Evolutionary conservation across 2,329 filamentous ascomycete genomes (phyloP).

Genomic region (Calycina herbarum): DNA sequence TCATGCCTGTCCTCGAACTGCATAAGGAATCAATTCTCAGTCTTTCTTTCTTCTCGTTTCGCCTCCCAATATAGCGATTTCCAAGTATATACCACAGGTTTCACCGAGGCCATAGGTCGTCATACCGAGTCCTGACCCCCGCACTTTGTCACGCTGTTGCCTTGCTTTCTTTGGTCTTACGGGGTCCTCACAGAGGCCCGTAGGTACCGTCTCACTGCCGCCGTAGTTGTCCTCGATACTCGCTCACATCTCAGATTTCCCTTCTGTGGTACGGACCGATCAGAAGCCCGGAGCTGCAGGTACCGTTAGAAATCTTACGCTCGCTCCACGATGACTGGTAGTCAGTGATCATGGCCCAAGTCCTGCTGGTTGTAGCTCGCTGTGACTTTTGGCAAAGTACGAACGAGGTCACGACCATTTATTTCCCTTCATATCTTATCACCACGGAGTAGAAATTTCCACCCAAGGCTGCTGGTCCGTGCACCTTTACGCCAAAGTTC

Average conservation of each 20-base stretch:
- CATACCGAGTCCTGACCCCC: background rate
- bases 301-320: background rate
- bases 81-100: background rate
- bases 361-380: background rate
- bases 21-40: background rate
- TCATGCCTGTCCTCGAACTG: background rate
- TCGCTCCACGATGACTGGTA: background rate
- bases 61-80: background rate
- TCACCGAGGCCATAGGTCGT: background rate
- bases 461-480: too few species aligned
- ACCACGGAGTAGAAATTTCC: too few species aligned
- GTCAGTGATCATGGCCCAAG: constrained; percentile 1
- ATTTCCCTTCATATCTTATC: too few species aligned
- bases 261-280: background rate
- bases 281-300: background rate
- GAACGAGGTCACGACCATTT: background rate
- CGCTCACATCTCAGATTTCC: background rate
- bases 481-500: too few species aligned
- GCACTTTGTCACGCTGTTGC: background rate
- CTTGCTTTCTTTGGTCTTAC: background rate
- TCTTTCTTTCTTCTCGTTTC: background rate
- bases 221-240: background rate
- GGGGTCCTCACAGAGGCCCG: background rate
- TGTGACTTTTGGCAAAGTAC: background rate
- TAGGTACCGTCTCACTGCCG: background rate